Base-by-base conservation (phyloP, 331 rosid species). In the Malus hybrid region DNA sequence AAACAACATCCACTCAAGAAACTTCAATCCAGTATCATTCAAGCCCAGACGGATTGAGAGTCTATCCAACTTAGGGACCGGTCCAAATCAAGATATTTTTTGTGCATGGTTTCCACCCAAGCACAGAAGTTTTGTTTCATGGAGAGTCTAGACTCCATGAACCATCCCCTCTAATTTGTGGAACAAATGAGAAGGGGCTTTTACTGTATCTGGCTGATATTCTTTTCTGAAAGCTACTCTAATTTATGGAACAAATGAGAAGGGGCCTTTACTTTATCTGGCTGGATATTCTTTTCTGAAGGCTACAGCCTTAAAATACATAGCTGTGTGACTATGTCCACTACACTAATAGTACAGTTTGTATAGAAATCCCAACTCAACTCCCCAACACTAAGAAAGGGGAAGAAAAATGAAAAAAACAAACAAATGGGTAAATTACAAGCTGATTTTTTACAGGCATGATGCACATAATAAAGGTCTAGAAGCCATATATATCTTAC, bases 401-500 rank as follows among this genome's bases (percentile, higher is more conserved):
- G n/a, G 20, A 54, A n/a, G 22, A 70, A 28, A 27, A 16, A 8
- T 2, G 27, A 70, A 52, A 29, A 1, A 28, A 69, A 42, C 48
- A 42, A 42, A 67, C 10, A 5, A 15, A 50, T 10, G 7, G n/a
- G 11, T 31, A 11, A 52, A 56, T 27, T 55, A 55, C 63, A 70
- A 31, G 7, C 13, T 6, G 27, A 54, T 15, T 13, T 2, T 33
- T 52, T 24, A 31, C 19, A 52, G 12, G 34, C 42, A 46, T 33
- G 13, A 56, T 16, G 24, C 60, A 42, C 28, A 31, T n/a, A 54
- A 44, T 20, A 81, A 62, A 9, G 50, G 61, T 65, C 46, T 6
- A 31, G 15, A 55, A 20, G 14, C 2, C n/a, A 50, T 6, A 28
- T 54, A 60, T 16, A 80, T 27, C 81, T 79, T 75, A 90, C 99